Evolutionary conservation across 495 filamentous ascomycete genomes (phyloP).

Genomic region (Aspergillus leporis): DNA sequence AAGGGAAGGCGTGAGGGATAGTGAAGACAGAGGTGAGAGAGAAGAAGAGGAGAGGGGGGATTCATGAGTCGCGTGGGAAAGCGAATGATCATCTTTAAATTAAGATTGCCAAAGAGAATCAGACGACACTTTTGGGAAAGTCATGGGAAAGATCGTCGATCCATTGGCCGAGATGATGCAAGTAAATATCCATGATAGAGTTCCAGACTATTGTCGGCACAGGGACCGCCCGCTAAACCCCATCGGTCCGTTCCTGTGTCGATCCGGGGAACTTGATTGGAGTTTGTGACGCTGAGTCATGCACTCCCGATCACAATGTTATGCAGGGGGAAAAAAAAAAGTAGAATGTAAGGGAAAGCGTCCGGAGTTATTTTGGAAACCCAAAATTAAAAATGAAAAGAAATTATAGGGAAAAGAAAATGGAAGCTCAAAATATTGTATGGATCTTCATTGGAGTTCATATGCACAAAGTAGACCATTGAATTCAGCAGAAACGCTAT

Average conservation of each 20-base stretch:
- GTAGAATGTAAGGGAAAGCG: too few species aligned
- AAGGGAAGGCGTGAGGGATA: background rate
- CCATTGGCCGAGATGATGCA: background rate
- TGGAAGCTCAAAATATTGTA: too few species aligned
- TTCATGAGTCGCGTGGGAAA: slow-evolving; percentile 4
- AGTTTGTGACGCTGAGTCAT: too few species aligned
- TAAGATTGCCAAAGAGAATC: background rate
- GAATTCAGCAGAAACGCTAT: background rate
- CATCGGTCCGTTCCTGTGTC: background rate
- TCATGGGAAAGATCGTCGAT: background rate
- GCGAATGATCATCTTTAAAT: background rate
- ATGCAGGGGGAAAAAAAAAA: background rate
- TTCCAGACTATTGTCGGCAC: background rate
- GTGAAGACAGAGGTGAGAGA: background rate
- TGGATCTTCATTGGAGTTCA: too few species aligned
- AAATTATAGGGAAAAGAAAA: too few species aligned
- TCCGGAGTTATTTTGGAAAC: too few species aligned
- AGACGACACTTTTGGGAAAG: background rate
- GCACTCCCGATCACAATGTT: too few species aligned
- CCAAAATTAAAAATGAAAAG: too few species aligned
- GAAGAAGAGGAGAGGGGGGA: background rate
- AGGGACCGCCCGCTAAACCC: background rate
- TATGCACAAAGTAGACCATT: background rate
- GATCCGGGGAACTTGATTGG: background rate
- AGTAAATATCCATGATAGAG: background rate